Evolutionary conservation across 148 eudicot genomes (phyloP).

Genomic region (Dianthus caryophyllus): DNA sequence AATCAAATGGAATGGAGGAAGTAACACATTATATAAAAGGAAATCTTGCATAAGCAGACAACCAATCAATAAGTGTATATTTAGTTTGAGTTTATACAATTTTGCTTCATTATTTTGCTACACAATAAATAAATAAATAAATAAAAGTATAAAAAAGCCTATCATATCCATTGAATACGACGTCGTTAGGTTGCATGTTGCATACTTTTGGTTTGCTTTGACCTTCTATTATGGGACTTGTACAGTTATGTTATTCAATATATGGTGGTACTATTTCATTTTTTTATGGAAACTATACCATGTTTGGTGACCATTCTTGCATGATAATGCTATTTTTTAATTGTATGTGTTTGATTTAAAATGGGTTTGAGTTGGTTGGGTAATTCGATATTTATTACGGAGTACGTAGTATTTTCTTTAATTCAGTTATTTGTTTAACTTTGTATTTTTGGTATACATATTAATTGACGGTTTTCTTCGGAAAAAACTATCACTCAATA

Average conservation of each 20-base stretch:
- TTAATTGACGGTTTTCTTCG: no score
- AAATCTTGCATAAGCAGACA: conserved; percentile 10
- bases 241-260: not conserved
- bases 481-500: no score
- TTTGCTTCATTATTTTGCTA: not conserved
- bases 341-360: no score
- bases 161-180: not conserved
- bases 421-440: no score
- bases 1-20: no score
- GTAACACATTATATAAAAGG: conserved; percentile 5
- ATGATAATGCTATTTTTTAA: not conserved
- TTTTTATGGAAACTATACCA: not conserved
- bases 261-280: not conserved
- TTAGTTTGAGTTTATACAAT: conserved; percentile 7
- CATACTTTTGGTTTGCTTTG: conserved; percentile 11
- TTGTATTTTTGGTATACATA: no score
- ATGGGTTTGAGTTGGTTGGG: no score
- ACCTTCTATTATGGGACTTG: conserved; percentile 11
- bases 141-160: not conserved
- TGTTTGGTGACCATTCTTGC: not conserved
- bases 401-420: no score
- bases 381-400: no score
- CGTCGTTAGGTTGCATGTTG: not conserved
- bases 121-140: no score
- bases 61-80: conserved; percentile 24